These are phyloP conservation scores for Brettanomyces sp. DNA, from an alignment of 805 yeast genomes.

Conservation along the genomic window DNA sequence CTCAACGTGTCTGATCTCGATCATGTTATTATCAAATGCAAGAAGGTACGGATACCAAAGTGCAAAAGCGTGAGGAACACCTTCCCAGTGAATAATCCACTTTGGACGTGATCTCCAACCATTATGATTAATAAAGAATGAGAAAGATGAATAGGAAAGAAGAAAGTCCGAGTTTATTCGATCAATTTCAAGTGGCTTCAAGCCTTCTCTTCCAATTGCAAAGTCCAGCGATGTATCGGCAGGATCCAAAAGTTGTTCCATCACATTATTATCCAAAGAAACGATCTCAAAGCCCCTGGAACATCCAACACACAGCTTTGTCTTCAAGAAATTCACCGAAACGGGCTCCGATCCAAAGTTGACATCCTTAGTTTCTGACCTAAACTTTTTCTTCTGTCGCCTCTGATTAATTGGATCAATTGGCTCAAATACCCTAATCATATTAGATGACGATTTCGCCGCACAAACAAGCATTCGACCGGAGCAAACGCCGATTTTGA, in stretches of 20 bases:
- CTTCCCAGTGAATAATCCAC: slow-evolving; percentile 96
- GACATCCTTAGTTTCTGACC: slow-evolving; percentile 64
- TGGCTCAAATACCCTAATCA: slow-evolving; percentile 81
- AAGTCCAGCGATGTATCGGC: slow-evolving; percentile 96
- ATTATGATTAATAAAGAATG: slow-evolving; percentile 86
- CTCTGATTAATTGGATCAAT: slow-evolving; percentile 58
- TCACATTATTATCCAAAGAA: slow-evolving; percentile 71
- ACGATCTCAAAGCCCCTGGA: slow-evolving; percentile 95
- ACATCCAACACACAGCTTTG: slow-evolving; percentile 89
- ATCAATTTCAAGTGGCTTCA: slow-evolving; percentile 87
- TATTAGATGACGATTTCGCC: slow-evolving; percentile 72
- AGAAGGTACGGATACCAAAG: slow-evolving; percentile 88
- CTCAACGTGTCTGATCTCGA: slow-evolving; percentile 88
- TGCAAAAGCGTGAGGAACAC: slow-evolving; percentile 86
- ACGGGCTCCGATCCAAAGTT: slow-evolving; percentile 83
- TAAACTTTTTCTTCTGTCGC: slow-evolving; percentile 61
- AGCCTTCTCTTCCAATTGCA: slow-evolving; percentile 65
- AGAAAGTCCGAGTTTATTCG: slow-evolving; percentile 83
- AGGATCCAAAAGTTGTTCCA: slow-evolving; percentile 89
- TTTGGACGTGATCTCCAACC: slow-evolving; percentile 95
- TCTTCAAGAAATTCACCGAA: slow-evolving; percentile 80
- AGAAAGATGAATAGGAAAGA: slow-evolving; percentile 83
- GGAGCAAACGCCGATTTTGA: slow-evolving; percentile 87
- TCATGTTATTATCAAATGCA: slow-evolving; percentile 83
- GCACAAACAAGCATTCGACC: slow-evolving; percentile 86